Evolutionary conservation across 23 red algal genomes (phyloP).

Genomic region (Porphyridium purpureum): DNA sequence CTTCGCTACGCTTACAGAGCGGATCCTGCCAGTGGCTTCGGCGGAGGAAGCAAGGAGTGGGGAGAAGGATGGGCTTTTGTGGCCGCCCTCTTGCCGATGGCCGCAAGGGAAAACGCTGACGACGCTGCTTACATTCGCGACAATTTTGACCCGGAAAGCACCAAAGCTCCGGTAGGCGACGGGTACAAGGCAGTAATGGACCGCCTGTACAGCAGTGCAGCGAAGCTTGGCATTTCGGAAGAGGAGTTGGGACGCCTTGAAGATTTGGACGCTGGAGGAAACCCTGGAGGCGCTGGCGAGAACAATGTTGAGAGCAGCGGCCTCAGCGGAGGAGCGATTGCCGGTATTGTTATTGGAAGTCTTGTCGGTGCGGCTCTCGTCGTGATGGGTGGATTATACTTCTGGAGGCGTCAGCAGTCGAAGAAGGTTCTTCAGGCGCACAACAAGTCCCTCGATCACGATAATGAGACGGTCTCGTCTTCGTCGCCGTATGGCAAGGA

Average conservation of each 20-base stretch:
- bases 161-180: neutral
- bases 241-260: constrained; percentile 7
- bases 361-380: neutral
- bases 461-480: too few relatives aligned
- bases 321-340: constrained; percentile 6
- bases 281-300: neutral
- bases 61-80: constrained; percentile 2
- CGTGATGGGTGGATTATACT: neutral
- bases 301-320: neutral
- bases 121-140: neutral
- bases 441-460: too few relatives aligned
- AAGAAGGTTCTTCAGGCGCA: too few relatives aligned
- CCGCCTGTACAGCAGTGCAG: neutral
- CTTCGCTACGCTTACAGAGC: neutral
- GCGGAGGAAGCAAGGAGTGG: neutral
- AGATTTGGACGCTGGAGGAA: neutral
- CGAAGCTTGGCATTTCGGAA: neutral
- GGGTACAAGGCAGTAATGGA: constrained; percentile 1
- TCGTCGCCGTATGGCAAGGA: too few relatives aligned
- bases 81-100: neutral
- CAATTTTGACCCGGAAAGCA: constrained; percentile 3
- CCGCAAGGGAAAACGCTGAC: neutral
- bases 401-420: neutral
- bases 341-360: constrained; percentile 9
- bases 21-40: neutral